These are phyloP conservation scores for Pichia phayaonensis DNA, from an alignment of 805 yeast species.

Conservation along the genomic window DNA sequence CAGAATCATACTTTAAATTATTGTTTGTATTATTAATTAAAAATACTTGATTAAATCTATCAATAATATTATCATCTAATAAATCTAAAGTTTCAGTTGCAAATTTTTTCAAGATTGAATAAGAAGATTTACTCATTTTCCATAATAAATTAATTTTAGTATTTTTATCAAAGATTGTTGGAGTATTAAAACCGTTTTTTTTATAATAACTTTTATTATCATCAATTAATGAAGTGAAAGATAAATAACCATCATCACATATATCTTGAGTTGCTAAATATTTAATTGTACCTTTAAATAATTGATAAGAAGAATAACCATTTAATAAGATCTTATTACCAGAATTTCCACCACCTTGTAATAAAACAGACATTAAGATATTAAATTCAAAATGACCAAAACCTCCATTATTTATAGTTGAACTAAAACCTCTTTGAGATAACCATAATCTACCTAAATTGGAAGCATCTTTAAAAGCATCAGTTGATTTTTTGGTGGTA, in stretches of 20 bases:
- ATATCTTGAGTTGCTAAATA: constrained; percentile 79
- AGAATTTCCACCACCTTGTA: constrained; percentile 73
- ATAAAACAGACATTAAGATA: constrained; percentile 66
- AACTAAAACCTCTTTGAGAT: constrained; percentile 72
- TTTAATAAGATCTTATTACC: constrained; percentile 72
- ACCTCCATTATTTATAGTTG: constrained; percentile 58
- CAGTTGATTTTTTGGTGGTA: constrained; percentile 66
- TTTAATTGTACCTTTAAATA: constrained; percentile 81
- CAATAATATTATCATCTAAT: constrained; percentile 72
- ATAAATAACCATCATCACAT: constrained; percentile 51
- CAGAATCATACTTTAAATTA: constrained; percentile 59
- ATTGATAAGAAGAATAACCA: constrained; percentile 89
- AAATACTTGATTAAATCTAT: constrained; percentile 74
- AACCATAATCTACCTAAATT: constrained; percentile 86
- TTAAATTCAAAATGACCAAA: constrained; percentile 92
- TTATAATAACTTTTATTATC: constrained; percentile 39
- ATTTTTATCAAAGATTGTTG: constrained; percentile 68
- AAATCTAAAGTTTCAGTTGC: constrained; percentile 63
- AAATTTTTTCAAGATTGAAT: constrained; percentile 49
- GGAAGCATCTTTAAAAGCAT: constrained; percentile 81
- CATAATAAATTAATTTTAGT: constrained; percentile 74
- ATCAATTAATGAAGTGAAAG: constrained; percentile 52
- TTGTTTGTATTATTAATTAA: constrained; percentile 49
- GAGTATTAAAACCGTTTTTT: constrained; percentile 57
- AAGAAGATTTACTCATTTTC: constrained; percentile 69